These are phyloP conservation scores for Globisporangium cederbergense DNA, from an alignment of 352 stramenopile species.

Conservation along the genomic window DNA sequence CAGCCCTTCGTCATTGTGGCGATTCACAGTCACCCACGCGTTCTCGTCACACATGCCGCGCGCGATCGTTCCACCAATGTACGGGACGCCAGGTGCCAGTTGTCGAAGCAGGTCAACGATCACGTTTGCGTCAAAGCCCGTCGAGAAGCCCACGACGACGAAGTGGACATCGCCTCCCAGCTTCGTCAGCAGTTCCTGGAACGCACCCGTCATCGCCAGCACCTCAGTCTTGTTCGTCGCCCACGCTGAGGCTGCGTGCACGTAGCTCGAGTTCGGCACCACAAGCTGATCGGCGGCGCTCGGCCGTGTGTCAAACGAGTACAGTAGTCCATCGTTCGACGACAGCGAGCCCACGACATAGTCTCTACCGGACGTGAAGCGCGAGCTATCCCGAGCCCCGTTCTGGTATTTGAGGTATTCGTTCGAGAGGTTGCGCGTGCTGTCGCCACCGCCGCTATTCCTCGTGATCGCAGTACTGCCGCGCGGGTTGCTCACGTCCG, in stretches of 20 bases:
- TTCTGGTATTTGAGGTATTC: slow-evolving; percentile 11
- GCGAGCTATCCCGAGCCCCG: slow-evolving; percentile 9
- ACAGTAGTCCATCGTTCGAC: slow-evolving; percentile 27
- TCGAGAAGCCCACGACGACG: slow-evolving; percentile 83
- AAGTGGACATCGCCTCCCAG: slow-evolving; percentile 79
- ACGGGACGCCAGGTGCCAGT: slow-evolving; percentile 72
- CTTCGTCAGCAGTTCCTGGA: slow-evolving; percentile 78
- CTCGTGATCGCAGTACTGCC: slow-evolving; percentile 10
- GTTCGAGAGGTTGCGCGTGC: slow-evolving; percentile 15
- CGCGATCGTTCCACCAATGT: slow-evolving; percentile 82
- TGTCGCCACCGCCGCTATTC: slow-evolving; percentile 7
- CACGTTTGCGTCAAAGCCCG: slow-evolving; percentile 70
- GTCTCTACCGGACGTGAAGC: slow-evolving; percentile 10
- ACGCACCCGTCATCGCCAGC: slow-evolving; percentile 70
- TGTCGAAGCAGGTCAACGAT: slow-evolving; percentile 73
- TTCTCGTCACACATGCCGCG: slow-evolving; percentile 86
- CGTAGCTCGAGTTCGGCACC: slow-evolving; percentile 54
- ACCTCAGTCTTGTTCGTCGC: slow-evolving; percentile 70
- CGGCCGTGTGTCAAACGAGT: slow-evolving; percentile 41
- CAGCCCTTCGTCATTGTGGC: slow-evolving; percentile 78
- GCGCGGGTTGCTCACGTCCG: slow-evolving; percentile 39
- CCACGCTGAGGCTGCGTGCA: slow-evolving; percentile 70
- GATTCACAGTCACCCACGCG: slow-evolving; percentile 85
- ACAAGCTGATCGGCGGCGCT: slow-evolving; percentile 50
- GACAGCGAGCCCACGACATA: slow-evolving; percentile 19